Percentiles rank a stretch among this genome's conserved stretches.
phyloP scores from a whole-genome alignment of 208 protist genomes.

The Crithidia bombi region DNA sequence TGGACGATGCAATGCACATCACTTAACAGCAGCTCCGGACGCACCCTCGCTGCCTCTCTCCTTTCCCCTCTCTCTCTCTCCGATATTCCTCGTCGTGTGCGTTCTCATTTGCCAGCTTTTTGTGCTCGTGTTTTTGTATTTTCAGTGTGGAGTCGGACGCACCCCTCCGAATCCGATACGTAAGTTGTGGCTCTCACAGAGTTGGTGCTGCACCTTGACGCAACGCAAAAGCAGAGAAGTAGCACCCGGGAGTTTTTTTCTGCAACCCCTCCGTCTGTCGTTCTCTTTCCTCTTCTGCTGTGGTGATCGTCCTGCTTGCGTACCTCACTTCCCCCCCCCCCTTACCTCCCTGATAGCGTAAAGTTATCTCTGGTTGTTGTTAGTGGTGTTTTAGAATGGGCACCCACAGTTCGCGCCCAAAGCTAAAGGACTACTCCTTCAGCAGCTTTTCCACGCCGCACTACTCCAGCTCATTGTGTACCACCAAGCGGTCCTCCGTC shows the following conservation, averaged over 20 bases:
- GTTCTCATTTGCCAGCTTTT: background rate
- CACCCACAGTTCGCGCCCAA: slow-evolving; percentile 3
- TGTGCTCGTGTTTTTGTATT: background rate
- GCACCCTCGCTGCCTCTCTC: no score
- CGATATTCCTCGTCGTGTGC: background rate
- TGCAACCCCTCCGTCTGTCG: background rate
- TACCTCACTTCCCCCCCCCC: no score
- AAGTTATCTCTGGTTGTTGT: background rate
- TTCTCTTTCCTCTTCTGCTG: background rate
- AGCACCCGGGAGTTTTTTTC: background rate
- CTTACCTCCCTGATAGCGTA: background rate
- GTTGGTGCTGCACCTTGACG: background rate
- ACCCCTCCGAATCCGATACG: background rate
- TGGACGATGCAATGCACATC: no score
- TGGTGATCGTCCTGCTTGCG: no score
- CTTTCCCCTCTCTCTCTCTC: background rate
- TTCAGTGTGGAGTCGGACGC: background rate
- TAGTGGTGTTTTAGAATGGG: background rate
- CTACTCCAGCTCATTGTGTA: background rate
- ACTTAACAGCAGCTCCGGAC: no score
- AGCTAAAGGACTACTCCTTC: background rate
- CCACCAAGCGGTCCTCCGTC: background rate
- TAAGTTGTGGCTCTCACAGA: slow-evolving; percentile 3
- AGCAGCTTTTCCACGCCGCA: slow-evolving; percentile 1
- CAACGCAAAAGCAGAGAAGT: background rate